Conservation (phyloP, 805 yeast species). For the Suhomyces sp. region DNA sequence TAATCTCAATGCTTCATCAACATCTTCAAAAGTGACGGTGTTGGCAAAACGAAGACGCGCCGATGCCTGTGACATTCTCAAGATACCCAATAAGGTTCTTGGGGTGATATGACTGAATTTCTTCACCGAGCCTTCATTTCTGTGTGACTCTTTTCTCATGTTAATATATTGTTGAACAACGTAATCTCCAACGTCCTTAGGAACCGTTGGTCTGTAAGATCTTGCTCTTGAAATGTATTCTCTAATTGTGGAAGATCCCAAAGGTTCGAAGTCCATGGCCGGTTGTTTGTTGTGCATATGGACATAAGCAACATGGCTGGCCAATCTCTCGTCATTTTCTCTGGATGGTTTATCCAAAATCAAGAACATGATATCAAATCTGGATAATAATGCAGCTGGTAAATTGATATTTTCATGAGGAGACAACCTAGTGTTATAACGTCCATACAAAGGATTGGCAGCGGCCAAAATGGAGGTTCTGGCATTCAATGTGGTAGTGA, state of each 20-base stretch:
- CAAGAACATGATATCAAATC: slow-evolving; percentile 88
- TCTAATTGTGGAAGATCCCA: slow-evolving; percentile 77
- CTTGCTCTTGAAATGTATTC: slow-evolving; percentile 88
- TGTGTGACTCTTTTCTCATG: slow-evolving; percentile 87
- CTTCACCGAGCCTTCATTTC: slow-evolving; percentile 69
- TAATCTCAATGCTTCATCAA: slow-evolving; percentile 92
- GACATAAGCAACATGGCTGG: slow-evolving; percentile 91
- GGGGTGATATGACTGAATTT: slow-evolving; percentile 94
- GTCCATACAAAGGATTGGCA: slow-evolving; percentile 95
- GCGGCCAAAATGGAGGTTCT: slow-evolving; percentile 95
- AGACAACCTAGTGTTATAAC: slow-evolving; percentile 85
- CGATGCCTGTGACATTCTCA: slow-evolving; percentile 91
- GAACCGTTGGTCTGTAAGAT: slow-evolving; percentile 78
- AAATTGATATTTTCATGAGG: slow-evolving; percentile 94
- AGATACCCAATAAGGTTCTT: slow-evolving; percentile 85
- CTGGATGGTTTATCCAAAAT: slow-evolving; percentile 80
- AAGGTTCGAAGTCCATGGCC: slow-evolving; percentile 66
- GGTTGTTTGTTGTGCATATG: slow-evolving; percentile 94
- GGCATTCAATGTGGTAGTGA: slow-evolving; percentile 92
- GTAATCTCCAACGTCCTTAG: slow-evolving; percentile 79
- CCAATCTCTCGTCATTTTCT: slow-evolving; percentile 81
- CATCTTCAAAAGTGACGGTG: slow-evolving; percentile 72
- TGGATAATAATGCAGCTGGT: slow-evolving; percentile 93
- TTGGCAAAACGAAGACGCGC: slow-evolving; percentile 85
- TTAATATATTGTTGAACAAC: slow-evolving; percentile 84